Percentiles rank a stretch among this genome's conserved stretches.
Evolutionary conservation across 2,329 filamentous ascomycete species (phyloP).

Genomic region (Fusarium sp.): DNA sequence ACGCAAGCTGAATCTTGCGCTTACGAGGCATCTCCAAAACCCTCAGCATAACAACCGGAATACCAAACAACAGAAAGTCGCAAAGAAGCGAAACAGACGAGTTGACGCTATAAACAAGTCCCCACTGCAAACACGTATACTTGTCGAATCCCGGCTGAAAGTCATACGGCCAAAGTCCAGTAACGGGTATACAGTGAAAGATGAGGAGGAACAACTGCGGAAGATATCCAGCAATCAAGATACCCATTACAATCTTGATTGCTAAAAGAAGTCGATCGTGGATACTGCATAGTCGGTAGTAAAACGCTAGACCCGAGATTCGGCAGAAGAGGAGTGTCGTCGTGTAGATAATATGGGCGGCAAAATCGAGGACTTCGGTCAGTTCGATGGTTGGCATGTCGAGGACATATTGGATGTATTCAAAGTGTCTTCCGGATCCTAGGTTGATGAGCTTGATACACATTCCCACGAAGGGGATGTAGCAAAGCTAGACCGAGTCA

Average conservation of each 20-base stretch:
- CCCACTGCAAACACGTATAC: constrained; percentile 61
- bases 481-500: constrained; percentile 42
- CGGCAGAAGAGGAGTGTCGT: constrained; percentile 61
- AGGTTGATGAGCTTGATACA: constrained; percentile 57
- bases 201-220: constrained; percentile 61
- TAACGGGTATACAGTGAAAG: constrained; percentile 63
- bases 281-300: constrained; percentile 56
- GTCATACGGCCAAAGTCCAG: constrained; percentile 61
- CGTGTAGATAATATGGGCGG: constrained; percentile 63
- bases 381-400: constrained; percentile 51
- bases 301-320: constrained; percentile 63
- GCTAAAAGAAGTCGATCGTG: constrained; percentile 48
- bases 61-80: constrained; percentile 61
- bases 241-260: constrained; percentile 49
- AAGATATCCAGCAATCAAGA: constrained; percentile 56
- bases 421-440: constrained; percentile 59
- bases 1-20: constrained; percentile 58
- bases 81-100: constrained; percentile 60
- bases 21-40: constrained; percentile 55
- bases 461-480: constrained; percentile 56
- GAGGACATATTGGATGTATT: constrained; percentile 59
- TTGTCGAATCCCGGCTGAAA: constrained; percentile 54
- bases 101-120: constrained; percentile 62
- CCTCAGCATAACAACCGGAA: constrained; percentile 59
- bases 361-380: constrained; percentile 61